A percentile compares a stretch with the other conserved stretches of the same genome.
These are phyloP conservation scores for Ophiostoma sp. DNA, from an alignment of 2,329 filamentous ascomycete species.

Conservation along the genomic window DNA sequence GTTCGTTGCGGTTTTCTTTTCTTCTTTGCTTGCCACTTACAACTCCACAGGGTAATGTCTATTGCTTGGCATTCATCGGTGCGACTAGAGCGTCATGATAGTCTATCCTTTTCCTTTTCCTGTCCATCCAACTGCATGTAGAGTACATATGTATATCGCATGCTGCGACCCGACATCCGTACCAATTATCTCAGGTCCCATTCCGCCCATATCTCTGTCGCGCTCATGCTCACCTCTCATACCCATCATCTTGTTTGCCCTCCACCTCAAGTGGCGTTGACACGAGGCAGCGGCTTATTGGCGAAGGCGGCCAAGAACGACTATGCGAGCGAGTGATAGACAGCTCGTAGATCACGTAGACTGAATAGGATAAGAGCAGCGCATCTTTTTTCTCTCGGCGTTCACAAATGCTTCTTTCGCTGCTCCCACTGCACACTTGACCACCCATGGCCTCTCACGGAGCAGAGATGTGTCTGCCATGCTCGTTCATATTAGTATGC, in stretches of 20 bases:
- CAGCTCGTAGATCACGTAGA: too few species aligned
- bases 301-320: background rate
- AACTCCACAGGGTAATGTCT: background rate
- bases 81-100: background rate
- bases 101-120: background rate
- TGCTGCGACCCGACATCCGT: background rate
- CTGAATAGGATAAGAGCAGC: too few species aligned
- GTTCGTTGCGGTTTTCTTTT: too few species aligned
- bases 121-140: background rate
- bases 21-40: too few species aligned
- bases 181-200: background rate
- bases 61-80: background rate
- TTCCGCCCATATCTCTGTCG: background rate
- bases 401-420: too few species aligned
- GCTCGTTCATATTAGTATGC: too few species aligned
- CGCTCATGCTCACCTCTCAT: background rate
- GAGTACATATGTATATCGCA: background rate
- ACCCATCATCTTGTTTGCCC: background rate
- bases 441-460: too few species aligned
- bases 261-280: constrained; percentile 8
- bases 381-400: too few species aligned
- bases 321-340: too few species aligned
- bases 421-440: too few species aligned
- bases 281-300: constrained; percentile 21
- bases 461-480: too few species aligned